These are phyloP conservation scores for Citrullus amarus DNA, from an alignment of 306 rosid genomes.

Conservation along the genomic window DNA sequence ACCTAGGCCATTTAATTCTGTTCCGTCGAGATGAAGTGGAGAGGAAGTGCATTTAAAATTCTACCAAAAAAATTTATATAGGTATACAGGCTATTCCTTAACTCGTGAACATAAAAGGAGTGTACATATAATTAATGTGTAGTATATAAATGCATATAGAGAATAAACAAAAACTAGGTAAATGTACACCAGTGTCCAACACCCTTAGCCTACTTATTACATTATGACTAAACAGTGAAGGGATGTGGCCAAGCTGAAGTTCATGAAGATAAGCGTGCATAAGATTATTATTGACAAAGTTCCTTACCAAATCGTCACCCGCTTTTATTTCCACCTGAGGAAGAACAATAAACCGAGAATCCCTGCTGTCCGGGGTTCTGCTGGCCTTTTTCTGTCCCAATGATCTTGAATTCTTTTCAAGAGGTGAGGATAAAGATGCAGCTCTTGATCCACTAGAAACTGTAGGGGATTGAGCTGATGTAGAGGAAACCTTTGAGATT, in stretches of 20 bases:
- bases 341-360: conserved; percentile 62
- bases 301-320: conserved; percentile 78
- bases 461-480: conserved; percentile 38
- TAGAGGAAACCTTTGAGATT: conserved; percentile 45
- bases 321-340: conserved; percentile 90
- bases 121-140: background rate
- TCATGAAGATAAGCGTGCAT: background rate
- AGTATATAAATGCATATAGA: background rate
- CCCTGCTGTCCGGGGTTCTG: conserved; percentile 53
- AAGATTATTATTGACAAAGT: background rate
- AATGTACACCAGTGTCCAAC: background rate
- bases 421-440: conserved; percentile 42
- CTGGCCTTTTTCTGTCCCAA: conserved; percentile 53
- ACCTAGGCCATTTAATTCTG: background rate
- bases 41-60: background rate
- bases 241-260: background rate
- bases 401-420: conserved; percentile 44
- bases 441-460: conserved; percentile 45
- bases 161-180: background rate
- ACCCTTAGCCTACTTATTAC: background rate
- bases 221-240: background rate
- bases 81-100: background rate
- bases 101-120: background rate
- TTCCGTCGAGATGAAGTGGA: background rate
- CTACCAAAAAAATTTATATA: background rate